phyloP scores from a whole-genome alignment of 257 asterid genomes.

The Jaltomata sinuosa region DNA sequence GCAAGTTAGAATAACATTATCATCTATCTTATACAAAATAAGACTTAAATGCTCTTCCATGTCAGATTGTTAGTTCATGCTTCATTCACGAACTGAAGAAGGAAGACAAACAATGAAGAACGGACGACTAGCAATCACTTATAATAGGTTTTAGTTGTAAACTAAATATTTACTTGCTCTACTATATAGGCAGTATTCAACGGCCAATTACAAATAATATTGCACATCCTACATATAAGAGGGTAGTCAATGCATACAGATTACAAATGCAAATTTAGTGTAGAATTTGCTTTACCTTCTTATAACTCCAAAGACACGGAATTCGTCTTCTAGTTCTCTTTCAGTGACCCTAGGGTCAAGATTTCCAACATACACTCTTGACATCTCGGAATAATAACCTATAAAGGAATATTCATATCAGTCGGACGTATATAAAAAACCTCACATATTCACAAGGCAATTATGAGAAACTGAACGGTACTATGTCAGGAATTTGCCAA shows the following conservation, averaged over 20 bases:
- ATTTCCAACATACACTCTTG: conserved; percentile 79
- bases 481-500: background rate
- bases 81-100: background rate
- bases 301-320: conserved; percentile 71
- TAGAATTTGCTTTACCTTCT: conserved; percentile 44
- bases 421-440: background rate
- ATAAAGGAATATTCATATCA: background rate
- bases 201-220: background rate
- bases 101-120: background rate
- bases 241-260: background rate
- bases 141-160: background rate
- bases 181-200: background rate
- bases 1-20: background rate
- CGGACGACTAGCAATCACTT: background rate
- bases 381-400: conserved; percentile 40
- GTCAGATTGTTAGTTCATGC: background rate
- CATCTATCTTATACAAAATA: background rate
- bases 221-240: background rate
- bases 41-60: background rate
- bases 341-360: conserved; percentile 86
- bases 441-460: background rate
- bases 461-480: background rate
- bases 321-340: conserved; percentile 89
- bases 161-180: background rate
- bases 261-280: background rate